Conservation (phyloP, 1,284 basidiomycete species). For the Malassezia yamatoensis region DNA sequence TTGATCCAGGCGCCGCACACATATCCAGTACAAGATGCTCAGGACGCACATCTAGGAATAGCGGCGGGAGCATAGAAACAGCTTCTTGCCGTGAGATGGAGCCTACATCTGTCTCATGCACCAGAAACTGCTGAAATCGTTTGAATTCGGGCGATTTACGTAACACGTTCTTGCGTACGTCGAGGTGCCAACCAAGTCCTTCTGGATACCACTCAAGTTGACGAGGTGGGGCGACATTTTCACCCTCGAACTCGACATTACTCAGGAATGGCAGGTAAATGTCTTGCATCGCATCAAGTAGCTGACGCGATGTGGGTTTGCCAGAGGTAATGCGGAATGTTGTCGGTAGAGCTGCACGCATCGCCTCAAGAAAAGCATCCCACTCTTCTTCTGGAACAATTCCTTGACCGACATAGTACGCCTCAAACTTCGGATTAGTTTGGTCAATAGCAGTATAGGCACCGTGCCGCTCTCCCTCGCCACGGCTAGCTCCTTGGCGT, state of each 20-base stretch:
- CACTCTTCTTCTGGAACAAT: conserved; percentile 57
- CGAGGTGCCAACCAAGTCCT: conserved; percentile 87
- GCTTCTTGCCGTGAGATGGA: conserved; percentile 94
- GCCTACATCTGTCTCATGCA: conserved; percentile 95
- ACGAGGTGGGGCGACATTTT: conserved; percentile 59
- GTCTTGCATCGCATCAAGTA: conserved; percentile 37
- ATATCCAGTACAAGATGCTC: conserved; percentile 62
- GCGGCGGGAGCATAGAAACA: conserved; percentile 94
- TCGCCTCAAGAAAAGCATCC: conserved; percentile 61
- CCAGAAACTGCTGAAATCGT: conserved; percentile 88
- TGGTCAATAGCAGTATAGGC: conserved; percentile 17
- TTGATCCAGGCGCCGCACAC: conserved; percentile 98
- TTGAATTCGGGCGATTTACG: conserved; percentile 88
- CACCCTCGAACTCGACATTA: conserved; percentile 67
- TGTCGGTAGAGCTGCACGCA: conserved; percentile 72
- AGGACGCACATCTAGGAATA: conserved; percentile 77
- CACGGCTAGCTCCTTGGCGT: neutral
- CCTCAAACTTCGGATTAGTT: conserved; percentile 24
- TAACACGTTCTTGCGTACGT: conserved; percentile 78
- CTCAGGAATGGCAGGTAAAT: conserved; percentile 67
- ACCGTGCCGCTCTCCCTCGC: conserved; percentile 12
- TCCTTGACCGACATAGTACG: conserved; percentile 43
- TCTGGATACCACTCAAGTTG: conserved; percentile 88
- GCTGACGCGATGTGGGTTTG: conserved; percentile 34
- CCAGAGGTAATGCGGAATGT: conserved; percentile 74